Percentiles rank a stretch among this genome's conserved stretches.
Conservation (phyloP, 306 rosid species). For the Leucaena leucocephala region DNA sequence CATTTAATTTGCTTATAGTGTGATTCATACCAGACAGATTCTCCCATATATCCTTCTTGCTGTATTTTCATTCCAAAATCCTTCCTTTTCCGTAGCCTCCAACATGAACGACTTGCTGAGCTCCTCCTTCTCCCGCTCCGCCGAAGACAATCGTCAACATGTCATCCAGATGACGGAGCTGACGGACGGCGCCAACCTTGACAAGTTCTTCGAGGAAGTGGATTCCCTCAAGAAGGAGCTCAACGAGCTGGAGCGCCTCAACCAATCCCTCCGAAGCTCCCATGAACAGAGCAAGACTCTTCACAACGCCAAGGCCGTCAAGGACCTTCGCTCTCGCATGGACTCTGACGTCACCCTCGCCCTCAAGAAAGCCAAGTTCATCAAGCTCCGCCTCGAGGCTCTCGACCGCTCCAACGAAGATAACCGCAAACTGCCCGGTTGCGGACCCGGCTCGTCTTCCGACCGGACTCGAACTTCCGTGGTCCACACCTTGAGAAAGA, state of each 20-base stretch:
- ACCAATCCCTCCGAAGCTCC: constrained; percentile 48
- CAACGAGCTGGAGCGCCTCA: constrained; percentile 65
- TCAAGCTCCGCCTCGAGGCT: constrained; percentile 73
- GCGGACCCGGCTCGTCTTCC: constrained; percentile 76
- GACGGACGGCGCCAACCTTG: constrained; percentile 52
- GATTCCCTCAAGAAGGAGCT: constrained; percentile 72
- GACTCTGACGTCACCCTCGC: constrained; percentile 73
- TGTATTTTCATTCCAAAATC: not conserved
- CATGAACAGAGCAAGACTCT: constrained; percentile 80
- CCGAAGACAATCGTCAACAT: constrained; percentile 42
- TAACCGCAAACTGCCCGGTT: constrained; percentile 55
- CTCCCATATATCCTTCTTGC: not conserved
- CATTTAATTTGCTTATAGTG: not conserved
- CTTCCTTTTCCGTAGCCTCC: not conserved
- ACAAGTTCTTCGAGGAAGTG: constrained; percentile 71
- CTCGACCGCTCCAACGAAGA: constrained; percentile 69
- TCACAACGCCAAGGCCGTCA: constrained; percentile 73
- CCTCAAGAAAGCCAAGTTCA: constrained; percentile 70
- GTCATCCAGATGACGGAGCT: constrained; percentile 62
- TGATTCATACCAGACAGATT: not conserved
- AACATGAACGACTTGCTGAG: constrained; percentile 77
- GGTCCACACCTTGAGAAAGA: constrained; percentile 74
- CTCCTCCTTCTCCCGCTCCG: constrained; percentile 40
- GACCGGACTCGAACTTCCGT: constrained; percentile 80
- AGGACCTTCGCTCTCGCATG: constrained; percentile 80